phyloP scores from a whole-genome alignment of 1,139 yeast genomes.

The Magnusiomyces tetraspermus region DNA sequence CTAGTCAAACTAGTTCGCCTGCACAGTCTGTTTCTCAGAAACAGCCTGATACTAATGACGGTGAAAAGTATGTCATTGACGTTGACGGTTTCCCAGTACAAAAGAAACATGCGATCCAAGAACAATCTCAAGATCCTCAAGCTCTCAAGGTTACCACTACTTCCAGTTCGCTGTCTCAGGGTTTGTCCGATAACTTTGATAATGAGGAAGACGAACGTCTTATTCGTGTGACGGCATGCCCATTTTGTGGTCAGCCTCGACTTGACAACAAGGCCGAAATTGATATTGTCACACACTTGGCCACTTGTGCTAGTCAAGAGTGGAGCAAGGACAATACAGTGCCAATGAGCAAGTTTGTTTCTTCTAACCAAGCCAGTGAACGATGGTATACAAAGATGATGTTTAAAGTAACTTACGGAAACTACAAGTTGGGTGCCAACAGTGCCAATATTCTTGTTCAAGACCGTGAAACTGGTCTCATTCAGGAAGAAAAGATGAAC shows the following conservation, averaged over 20 bases:
- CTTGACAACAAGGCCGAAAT: slow-evolving; percentile 47
- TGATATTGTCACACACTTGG: slow-evolving; percentile 76
- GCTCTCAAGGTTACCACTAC: background rate
- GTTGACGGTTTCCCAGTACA: slow-evolving; percentile 1
- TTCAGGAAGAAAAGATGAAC: slow-evolving; percentile 87
- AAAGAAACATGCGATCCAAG: background rate
- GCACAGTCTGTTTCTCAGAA: too few species aligned
- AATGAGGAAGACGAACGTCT: slow-evolving; percentile 32
- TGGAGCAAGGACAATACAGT: slow-evolving; percentile 63
- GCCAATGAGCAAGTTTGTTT: slow-evolving; percentile 60
- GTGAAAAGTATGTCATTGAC: background rate
- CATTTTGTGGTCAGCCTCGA: slow-evolving; percentile 60
- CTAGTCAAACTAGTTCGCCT: too few species aligned
- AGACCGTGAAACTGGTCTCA: slow-evolving; percentile 77
- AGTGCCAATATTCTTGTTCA: slow-evolving; percentile 92
- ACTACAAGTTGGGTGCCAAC: slow-evolving; percentile 76
- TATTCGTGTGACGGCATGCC: slow-evolving; percentile 60
- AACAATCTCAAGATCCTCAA: background rate
- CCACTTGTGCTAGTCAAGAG: slow-evolving; percentile 73
- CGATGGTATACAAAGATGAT: slow-evolving; percentile 81
- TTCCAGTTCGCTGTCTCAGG: background rate
- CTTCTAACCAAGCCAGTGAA: slow-evolving; percentile 74
- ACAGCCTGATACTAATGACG: background rate
- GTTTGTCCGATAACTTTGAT: slow-evolving; percentile 1
- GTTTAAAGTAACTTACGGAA: slow-evolving; percentile 81